A percentile compares a stretch with the other conserved stretches of the same genome.
phyloP scores from a whole-genome alignment of 139 green algal genomes.

The Chlorella sp. region DNA sequence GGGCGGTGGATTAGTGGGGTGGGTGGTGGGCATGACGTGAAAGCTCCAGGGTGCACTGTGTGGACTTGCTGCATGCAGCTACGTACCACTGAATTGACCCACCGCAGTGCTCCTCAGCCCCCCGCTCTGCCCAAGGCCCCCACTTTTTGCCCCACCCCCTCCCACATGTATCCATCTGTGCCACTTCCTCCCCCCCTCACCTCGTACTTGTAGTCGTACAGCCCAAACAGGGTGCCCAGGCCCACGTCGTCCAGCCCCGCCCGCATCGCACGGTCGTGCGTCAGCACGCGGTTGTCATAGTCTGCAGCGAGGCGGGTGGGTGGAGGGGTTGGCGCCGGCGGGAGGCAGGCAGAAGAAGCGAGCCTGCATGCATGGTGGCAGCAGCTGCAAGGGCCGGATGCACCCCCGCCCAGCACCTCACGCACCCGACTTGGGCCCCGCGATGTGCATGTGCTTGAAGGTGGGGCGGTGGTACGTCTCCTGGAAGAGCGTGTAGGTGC shows the following conservation, averaged over 20 bases:
- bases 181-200: not conserved
- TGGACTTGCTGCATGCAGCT: too few species aligned
- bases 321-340: not conserved
- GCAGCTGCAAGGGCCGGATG: not conserved
- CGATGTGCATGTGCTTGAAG: conserved; percentile 70
- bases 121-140: not conserved
- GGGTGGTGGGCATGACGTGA: not conserved
- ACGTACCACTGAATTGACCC: not conserved
- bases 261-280: conserved; percentile 67
- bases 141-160: not conserved
- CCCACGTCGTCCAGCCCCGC: conserved; percentile 76
- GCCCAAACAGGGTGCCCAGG: conserved; percentile 71
- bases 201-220: conserved; percentile 69
- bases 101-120: too few species aligned
- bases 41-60: too few species aligned
- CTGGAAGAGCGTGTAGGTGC: conserved; percentile 80
- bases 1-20: not conserved
- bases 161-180: not conserved
- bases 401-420: not conserved
- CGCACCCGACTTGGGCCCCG: conserved; percentile 61
- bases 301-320: conserved; percentile 31
- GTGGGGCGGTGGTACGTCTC: conserved; percentile 48
- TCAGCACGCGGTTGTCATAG: conserved; percentile 70
- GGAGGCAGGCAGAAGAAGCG: not conserved
- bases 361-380: not conserved